Conservation (phyloP, 2,329 filamentous ascomycete genomes). For the Aspergillus aculeatinus region DNA sequence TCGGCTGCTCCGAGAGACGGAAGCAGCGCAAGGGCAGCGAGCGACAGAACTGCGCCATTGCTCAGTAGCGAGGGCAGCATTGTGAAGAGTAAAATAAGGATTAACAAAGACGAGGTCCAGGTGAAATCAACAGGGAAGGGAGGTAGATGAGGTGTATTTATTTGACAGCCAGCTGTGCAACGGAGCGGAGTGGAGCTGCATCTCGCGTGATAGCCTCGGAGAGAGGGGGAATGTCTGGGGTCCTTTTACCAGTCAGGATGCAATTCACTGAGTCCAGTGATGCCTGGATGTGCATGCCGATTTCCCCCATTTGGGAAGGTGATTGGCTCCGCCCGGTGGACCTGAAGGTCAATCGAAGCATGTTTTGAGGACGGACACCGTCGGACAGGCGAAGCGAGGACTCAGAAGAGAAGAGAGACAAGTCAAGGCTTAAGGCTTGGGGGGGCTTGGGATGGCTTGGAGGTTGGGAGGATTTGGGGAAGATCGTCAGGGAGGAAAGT, state of each 20-base stretch:
- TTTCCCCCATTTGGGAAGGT: neutral
- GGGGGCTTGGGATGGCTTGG: too few relatives aligned
- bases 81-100: slow-evolving; percentile 5
- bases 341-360: neutral
- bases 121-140: neutral
- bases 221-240: neutral
- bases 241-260: neutral
- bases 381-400: neutral
- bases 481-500: neutral
- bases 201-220: neutral
- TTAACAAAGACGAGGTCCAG: neutral
- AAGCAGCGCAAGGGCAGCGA: slow-evolving; percentile 31
- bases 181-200: neutral
- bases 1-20: slow-evolving; percentile 30
- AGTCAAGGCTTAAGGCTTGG: neutral
- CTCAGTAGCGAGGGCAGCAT: slow-evolving; percentile 30
- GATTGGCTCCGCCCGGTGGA: neutral
- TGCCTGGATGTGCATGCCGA: neutral
- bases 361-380: neutral
- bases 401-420: neutral
- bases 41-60: slow-evolving; percentile 7
- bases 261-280: neutral
- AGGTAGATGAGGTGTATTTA: neutral
- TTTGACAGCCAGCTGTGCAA: neutral
- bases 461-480: neutral